Conservation (phyloP, 257 asterid species). For the Solanum sparsipilum region DNA sequence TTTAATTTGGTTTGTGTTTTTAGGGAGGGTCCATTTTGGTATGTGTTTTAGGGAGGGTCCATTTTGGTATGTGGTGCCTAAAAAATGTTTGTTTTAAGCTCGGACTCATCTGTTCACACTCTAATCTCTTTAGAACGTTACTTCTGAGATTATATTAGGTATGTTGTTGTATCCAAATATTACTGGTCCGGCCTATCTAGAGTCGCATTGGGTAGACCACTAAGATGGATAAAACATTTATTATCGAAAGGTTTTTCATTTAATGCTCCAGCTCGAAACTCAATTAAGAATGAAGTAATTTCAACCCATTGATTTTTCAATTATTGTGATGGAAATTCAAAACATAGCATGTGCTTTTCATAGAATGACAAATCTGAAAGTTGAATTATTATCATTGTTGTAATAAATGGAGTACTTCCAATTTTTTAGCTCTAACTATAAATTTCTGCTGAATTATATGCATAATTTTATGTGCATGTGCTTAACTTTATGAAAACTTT, state of each 20-base stretch:
- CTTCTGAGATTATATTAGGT: neutral
- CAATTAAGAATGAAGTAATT: neutral
- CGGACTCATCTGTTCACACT: neutral
- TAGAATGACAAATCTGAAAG: neutral
- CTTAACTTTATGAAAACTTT: neutral
- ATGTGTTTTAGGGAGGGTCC: neutral
- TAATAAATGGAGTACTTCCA: neutral
- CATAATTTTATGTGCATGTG: neutral
- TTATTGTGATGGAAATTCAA: neutral
- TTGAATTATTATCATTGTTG: neutral
- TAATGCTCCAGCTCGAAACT: neutral
- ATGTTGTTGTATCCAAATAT: neutral
- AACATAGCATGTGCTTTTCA: neutral
- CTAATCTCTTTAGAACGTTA: neutral
- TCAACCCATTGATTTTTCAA: neutral
- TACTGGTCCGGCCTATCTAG: accelerated
- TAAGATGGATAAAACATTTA: neutral
- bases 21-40: too few relatives aligned
- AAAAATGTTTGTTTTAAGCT: too few relatives aligned
- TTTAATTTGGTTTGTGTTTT: neutral
- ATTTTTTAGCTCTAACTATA: neutral
- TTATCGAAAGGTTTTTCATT: neutral
- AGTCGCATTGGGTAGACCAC: neutral
- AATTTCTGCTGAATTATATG: neutral
- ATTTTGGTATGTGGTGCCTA: neutral